Conservation (phyloP, 2,329 filamentous ascomycete genomes). For the Colletotrichum aenigma region DNA sequence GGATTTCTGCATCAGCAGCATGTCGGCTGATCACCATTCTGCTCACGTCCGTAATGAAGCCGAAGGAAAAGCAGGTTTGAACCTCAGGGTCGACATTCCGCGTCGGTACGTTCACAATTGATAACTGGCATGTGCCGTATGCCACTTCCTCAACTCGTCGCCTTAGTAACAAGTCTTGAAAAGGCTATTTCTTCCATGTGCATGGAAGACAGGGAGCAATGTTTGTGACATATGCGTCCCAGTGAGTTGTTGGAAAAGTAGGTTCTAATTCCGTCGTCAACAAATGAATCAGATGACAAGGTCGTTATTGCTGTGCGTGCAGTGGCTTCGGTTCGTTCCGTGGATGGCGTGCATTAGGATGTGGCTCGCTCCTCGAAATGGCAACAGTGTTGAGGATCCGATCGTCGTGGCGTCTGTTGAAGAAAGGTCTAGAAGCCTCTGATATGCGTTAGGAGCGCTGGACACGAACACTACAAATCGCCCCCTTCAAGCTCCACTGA, state of each 20-base stretch:
- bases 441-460: neutral
- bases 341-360: neutral
- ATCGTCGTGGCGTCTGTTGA: neutral
- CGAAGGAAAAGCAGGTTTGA: neutral
- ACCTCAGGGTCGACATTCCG: neutral
- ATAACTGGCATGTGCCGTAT: neutral
- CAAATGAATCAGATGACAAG: neutral
- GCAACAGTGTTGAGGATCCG: neutral
- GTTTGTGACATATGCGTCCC: fast-evolving
- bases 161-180: neutral
- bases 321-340: neutral
- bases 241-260: fast-evolving
- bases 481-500: neutral
- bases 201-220: neutral
- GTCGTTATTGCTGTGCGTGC: fast-evolving
- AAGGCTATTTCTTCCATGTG: neutral
- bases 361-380: neutral
- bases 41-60: neutral
- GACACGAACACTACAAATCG: no score
- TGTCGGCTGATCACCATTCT: neutral
- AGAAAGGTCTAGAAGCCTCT: neutral
- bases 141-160: neutral
- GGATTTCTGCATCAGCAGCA: neutral
- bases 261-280: fast-evolving
- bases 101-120: neutral